Evolutionary conservation across 768 basidiomycete species (phyloP).

Genomic region (Lentinula lateritia): DNA sequence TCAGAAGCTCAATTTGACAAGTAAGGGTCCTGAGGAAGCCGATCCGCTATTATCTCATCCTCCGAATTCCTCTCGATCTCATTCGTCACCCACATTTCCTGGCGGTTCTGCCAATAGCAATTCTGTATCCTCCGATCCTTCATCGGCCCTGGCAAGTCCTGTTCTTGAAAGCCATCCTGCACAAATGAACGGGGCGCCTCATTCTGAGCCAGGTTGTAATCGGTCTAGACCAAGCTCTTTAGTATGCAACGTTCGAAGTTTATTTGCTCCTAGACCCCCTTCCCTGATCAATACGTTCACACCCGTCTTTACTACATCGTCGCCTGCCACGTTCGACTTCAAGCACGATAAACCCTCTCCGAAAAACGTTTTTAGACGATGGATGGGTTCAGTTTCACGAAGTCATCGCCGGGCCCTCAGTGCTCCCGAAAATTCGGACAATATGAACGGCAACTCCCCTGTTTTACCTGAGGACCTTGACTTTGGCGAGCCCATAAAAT

Average conservation of each 20-base stretch:
- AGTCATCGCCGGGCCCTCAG: slow-evolving; percentile 46
- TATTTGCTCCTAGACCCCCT: slow-evolving; percentile 8
- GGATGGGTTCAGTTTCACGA: slow-evolving; percentile 31
- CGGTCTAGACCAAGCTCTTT: neutral
- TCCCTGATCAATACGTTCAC: neutral
- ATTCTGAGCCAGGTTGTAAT: neutral
- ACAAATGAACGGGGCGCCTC: neutral
- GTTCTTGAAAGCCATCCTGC: slow-evolving; percentile 11
- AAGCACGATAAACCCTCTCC: slow-evolving; percentile 14
- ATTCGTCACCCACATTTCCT: slow-evolving; percentile 16
- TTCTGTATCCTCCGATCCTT: slow-evolving; percentile 25
- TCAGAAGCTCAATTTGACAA: slow-evolving; percentile 29
- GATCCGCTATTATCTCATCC: slow-evolving; percentile 23
- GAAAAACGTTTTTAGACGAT: slow-evolving; percentile 35
- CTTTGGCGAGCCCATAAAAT: slow-evolving; percentile 15
- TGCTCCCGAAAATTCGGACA: slow-evolving; percentile 31
- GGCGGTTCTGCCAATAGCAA: slow-evolving; percentile 54
- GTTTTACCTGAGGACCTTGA: slow-evolving; percentile 11
- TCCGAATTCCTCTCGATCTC: slow-evolving; percentile 9
- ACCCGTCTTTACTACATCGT: neutral
- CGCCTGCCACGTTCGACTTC: neutral
- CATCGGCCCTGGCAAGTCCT: neutral
- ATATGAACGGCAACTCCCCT: slow-evolving; percentile 1
- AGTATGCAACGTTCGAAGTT: slow-evolving; percentile 1
- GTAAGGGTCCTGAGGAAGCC: slow-evolving; percentile 22